Evolutionary conservation across 2,329 filamentous ascomycete genomes (phyloP), one percentile per base, ranked within the genome.

Genomic region (Trichoderma cornu-damae): DNA sequence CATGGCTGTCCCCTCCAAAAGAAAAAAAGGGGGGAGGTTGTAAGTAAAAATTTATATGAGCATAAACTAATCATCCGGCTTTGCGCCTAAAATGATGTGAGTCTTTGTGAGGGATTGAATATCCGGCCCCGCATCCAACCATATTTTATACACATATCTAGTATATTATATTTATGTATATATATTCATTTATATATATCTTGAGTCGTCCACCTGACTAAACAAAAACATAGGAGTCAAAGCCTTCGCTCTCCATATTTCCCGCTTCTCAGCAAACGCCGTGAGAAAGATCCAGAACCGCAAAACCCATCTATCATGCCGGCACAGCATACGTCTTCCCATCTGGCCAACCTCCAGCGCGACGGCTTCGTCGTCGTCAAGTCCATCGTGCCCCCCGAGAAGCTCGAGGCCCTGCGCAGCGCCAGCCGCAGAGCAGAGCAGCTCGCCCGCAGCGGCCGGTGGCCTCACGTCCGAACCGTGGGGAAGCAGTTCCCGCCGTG

Each of bases 401-500:
- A 84, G 60, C 75, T 94, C 43, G 61, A 75, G 22, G 65, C 73
- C 18, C 83, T 93, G 61, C 86, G 85, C 64, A 67, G 69, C 54
- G 85, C 85, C 40, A 82, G 84, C 50, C 68, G 74, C 32, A 70
- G 78, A 58, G 80, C 82, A n/a, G 83, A 84, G 18, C 68, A 73
- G 2, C 74, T 83, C 40, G 87, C 88, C 40, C 84, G 88, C 61
- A 64, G 75, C n/a, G 90, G 90, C 35, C 67, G 78, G 61, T 96
- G 90, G 90, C 89, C 89, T 3, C 81, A 88, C 72, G 85, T 95
- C 66, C 87, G 90, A 62, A 93, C 89, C 0, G 82, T 94, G 2
- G 89, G 89, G 54, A 95, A 95, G 72, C 90, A 96, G 72, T 96
- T 96, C 74, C 91, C 90, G 0, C 91, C 91, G 0, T 96, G 90